These are phyloP conservation scores for Flaveria trinervia DNA, from an alignment of 129 eudicot genomes.

Conservation along the genomic window DNA sequence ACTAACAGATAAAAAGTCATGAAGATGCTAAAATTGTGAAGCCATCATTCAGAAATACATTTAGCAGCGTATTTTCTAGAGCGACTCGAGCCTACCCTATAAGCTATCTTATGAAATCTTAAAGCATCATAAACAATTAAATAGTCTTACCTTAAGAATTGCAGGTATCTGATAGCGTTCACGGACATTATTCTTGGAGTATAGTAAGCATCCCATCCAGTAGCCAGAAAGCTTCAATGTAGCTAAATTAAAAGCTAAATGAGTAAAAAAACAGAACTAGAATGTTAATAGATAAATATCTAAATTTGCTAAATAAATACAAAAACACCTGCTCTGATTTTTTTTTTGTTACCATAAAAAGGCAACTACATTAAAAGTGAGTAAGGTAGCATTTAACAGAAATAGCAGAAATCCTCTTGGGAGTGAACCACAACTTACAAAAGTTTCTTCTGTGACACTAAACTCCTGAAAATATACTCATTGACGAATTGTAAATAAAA, in stretches of 20 bases:
- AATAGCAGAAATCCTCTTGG: neutral
- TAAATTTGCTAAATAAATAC: neutral
- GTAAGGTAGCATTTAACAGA: conserved; percentile 15
- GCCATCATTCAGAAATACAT: neutral
- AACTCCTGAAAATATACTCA: conserved; percentile 5
- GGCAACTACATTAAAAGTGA: neutral
- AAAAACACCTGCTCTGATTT: neutral
- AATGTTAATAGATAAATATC: neutral
- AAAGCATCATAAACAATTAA: neutral
- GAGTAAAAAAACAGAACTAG: neutral
- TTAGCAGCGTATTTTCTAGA: neutral
- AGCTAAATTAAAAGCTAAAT: neutral
- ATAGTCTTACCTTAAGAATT: conserved; percentile 25
- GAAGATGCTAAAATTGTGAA: neutral
- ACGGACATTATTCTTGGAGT: conserved; percentile 7
- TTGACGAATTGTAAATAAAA: conserved; percentile 7
- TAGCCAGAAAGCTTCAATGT: conserved; percentile 3
- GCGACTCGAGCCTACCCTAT: neutral
- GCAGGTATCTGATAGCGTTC: conserved; percentile 8
- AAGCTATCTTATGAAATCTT: neutral
- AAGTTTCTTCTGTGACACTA: conserved; percentile 7
- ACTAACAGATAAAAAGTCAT: neutral
- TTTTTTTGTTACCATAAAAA: neutral
- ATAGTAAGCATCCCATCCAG: conserved; percentile 11
- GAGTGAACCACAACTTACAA: conserved; percentile 4